Conservation (phyloP, 1,139 yeast genomes). For the Blastobotrys ciferrii region DNA sequence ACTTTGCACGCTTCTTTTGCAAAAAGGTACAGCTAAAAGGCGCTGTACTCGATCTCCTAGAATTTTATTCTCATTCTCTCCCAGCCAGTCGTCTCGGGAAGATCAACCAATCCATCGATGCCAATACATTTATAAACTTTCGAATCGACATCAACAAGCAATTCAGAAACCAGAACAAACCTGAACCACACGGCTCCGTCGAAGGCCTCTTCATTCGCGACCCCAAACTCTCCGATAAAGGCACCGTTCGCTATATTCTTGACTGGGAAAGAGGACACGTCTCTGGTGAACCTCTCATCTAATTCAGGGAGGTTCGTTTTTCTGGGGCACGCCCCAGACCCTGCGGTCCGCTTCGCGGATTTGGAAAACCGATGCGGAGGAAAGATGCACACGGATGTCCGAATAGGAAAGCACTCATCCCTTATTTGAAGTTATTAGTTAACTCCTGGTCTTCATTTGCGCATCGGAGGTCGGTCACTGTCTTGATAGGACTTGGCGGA, state of each 20-base stretch:
- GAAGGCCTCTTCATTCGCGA: constrained; percentile 27
- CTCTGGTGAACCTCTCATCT: constrained; percentile 22
- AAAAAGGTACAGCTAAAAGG: constrained; percentile 49
- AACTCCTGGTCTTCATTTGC: no score
- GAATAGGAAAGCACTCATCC: background rate
- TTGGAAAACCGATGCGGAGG: no score
- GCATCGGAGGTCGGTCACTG: no score
- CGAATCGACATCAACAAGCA: constrained; percentile 27
- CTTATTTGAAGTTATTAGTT: no score
- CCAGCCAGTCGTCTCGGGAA: constrained; percentile 21
- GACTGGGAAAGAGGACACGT: constrained; percentile 32
- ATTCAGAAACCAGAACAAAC: constrained; percentile 5
- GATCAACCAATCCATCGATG: constrained; percentile 13
- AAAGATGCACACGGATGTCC: no score
- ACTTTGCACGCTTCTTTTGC: constrained; percentile 25
- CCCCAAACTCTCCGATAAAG: constrained; percentile 27
- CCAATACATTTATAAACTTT: constrained; percentile 23
- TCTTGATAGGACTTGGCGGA: no score
- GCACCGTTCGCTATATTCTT: constrained; percentile 34
- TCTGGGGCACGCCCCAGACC: no score
- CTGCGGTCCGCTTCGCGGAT: no score
- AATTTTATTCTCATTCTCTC: constrained; percentile 41
- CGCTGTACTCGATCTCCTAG: constrained; percentile 59
- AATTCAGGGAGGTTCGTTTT: background rate
- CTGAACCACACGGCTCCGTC: constrained; percentile 13